Percentiles rank a stretch among this genome's conserved stretches.
These are phyloP conservation scores for Colletotrichum lentis DNA, from an alignment of 2,329 filamentous ascomycete species.

Conservation along the genomic window DNA sequence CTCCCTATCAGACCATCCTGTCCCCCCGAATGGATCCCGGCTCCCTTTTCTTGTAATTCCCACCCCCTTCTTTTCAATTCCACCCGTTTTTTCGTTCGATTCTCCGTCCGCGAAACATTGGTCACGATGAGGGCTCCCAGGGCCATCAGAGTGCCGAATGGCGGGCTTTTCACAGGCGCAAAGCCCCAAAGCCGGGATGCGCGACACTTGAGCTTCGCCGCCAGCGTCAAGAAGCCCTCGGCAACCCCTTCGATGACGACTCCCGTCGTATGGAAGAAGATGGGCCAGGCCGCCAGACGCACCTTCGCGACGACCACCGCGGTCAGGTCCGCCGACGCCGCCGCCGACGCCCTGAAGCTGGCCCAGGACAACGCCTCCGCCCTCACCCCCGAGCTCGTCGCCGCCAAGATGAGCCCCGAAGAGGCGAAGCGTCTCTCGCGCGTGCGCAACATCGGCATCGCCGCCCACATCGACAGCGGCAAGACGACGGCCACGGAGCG, in stretches of 20 bases:
- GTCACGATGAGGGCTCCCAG: conserved; percentile 52
- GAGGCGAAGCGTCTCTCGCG: conserved; percentile 80
- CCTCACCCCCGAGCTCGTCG: conserved; percentile 68
- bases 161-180: conserved; percentile 48
- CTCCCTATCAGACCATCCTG: conserved; percentile 34
- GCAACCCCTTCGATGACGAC: conserved; percentile 9
- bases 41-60: conserved; percentile 28
- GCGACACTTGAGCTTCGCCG: conserved; percentile 44
- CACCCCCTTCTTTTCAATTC: conserved; percentile 24
- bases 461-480: conserved; percentile 97
- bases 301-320: conserved; percentile 48
- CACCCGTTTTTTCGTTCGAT: not conserved
- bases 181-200: conserved; percentile 43
- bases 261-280: conserved; percentile 22
- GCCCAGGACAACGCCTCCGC: conserved; percentile 62
- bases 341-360: conserved; percentile 59
- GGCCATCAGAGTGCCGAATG: conserved; percentile 53
- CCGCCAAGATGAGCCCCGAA: conserved; percentile 80
- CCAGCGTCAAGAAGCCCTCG: conserved; percentile 38
- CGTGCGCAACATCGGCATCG: conserved; percentile 98
- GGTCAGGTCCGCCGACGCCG: conserved; percentile 45
- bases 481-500: conserved; percentile 97
- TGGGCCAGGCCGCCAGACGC: conserved; percentile 40
- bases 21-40: conserved; percentile 29
- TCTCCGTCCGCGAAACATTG: conserved; percentile 15